Conservation (phyloP, 192 early-diverging fungal species). For the Mortierella hygrophila region DNA sequence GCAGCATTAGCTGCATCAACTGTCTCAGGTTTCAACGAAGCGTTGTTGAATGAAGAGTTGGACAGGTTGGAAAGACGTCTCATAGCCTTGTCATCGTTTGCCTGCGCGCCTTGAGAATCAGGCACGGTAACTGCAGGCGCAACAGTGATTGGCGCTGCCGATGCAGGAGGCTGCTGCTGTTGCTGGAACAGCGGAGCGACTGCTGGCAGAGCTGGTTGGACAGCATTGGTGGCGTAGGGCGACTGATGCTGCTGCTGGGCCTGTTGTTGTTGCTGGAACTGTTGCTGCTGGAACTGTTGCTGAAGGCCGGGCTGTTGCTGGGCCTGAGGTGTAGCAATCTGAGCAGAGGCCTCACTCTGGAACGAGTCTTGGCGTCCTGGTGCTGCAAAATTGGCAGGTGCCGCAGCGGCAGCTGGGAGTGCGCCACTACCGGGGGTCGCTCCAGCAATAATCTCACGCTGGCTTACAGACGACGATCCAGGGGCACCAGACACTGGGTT, state of each 20-base stretch:
- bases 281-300: not conserved
- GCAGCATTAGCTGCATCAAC: constrained; percentile 40
- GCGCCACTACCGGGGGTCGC: not conserved
- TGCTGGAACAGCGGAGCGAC: constrained; percentile 17
- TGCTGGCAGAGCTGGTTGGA: constrained; percentile 1
- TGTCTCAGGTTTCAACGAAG: not conserved
- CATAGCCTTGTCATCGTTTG: not conserved
- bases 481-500: no score
- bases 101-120: not conserved
- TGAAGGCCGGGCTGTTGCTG: not conserved
- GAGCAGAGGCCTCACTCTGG: not conserved
- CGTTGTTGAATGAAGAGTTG: constrained; percentile 21
- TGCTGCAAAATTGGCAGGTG: not conserved
- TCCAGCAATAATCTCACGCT: no score
- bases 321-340: not conserved
- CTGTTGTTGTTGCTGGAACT: not conserved
- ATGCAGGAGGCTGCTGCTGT: constrained; percentile 8
- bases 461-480: no score
- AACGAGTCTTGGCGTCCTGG: constrained; percentile 14
- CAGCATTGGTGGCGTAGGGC: not conserved
- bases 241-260: constrained; percentile 27
- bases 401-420: not conserved
- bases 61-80: constrained; percentile 24
- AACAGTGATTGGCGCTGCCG: not conserved
- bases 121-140: not conserved